Conservation (phyloP, 2,329 filamentous ascomycete genomes). For the Ophiostoma populinum region DNA sequence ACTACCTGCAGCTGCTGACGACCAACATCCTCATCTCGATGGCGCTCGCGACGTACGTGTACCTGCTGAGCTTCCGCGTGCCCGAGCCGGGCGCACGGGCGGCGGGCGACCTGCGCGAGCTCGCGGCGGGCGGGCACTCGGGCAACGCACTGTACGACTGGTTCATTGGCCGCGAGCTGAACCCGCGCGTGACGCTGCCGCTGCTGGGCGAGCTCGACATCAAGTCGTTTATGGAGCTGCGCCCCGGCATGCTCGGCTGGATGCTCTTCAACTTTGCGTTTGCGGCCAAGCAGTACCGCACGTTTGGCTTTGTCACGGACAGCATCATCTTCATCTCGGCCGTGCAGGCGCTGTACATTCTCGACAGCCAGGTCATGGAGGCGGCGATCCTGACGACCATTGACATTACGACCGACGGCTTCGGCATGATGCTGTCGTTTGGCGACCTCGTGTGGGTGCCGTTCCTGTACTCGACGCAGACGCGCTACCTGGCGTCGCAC, state of each 20-base stretch:
- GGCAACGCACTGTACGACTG: conserved; percentile 88
- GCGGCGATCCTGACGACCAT: conserved; percentile 81
- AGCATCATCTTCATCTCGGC: conserved; percentile 65
- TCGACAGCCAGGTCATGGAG: conserved; percentile 80
- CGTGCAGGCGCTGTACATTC: conserved; percentile 66
- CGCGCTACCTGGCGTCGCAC: conserved; percentile 68
- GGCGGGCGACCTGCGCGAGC: conserved; percentile 57
- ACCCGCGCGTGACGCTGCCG: conserved; percentile 66
- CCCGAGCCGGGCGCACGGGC: conserved; percentile 21
- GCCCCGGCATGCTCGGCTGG: conserved; percentile 86
- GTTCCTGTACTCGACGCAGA: conserved; percentile 72
- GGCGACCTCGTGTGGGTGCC: conserved; percentile 89
- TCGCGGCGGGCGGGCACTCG: conserved; percentile 65
- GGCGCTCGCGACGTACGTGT: conserved; percentile 58
- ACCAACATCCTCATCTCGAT: conserved; percentile 66
- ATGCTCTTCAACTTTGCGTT: conserved; percentile 71
- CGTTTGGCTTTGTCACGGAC: conserved; percentile 67
- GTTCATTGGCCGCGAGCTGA: conserved; percentile 91
- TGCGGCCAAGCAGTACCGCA: conserved; percentile 74
- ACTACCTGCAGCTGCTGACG: conserved; percentile 74
- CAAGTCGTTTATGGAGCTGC: conserved; percentile 76
- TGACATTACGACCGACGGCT: conserved; percentile 83
- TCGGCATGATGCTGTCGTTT: conserved; percentile 88
- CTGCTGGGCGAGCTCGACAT: conserved; percentile 75
- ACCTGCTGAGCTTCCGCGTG: conserved; percentile 66